These are phyloP conservation scores for Trichoderma arundinaceum DNA, from an alignment of 2,329 filamentous ascomycete species.

Conservation along the genomic window DNA sequence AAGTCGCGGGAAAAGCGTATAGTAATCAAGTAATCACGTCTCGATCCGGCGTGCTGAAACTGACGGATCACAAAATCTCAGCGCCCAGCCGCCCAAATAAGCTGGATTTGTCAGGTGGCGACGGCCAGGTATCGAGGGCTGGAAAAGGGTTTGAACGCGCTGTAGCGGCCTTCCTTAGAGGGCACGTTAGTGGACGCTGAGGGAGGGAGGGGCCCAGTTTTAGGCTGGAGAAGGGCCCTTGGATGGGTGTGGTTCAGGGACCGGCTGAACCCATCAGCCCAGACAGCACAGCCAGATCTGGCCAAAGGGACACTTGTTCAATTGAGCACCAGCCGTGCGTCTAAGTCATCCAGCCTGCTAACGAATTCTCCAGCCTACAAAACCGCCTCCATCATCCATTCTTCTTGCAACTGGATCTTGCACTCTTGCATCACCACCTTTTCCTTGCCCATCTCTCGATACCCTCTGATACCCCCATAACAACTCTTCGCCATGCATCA, in stretches of 20 bases:
- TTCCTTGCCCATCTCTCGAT: conserved; percentile 1
- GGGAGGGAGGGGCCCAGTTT: conserved; percentile 27
- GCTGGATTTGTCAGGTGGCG: conserved; percentile 28
- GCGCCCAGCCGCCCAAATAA: too few relatives aligned
- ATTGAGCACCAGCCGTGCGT: conserved; percentile 43
- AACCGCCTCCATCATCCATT: conserved; percentile 42
- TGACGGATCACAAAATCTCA: background rate
- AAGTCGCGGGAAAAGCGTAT: background rate
- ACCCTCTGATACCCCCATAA: conserved; percentile 25
- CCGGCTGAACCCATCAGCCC: conserved; percentile 2
- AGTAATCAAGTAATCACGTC: conserved; percentile 1
- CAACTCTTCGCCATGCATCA: conserved; percentile 52
- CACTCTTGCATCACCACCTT: conserved; percentile 33
- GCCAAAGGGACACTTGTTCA: conserved; percentile 54
- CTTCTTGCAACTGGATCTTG: conserved; percentile 36
- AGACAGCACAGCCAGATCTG: conserved; percentile 29
- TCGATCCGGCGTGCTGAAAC: background rate
- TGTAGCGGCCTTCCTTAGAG: conserved; percentile 21
- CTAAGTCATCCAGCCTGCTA: conserved; percentile 27
- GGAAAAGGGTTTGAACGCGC: conserved; percentile 2
- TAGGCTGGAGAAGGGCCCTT: conserved; percentile 8
- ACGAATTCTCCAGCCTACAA: conserved; percentile 41
- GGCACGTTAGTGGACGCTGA: conserved; percentile 23
- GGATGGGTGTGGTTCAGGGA: conserved; percentile 24
- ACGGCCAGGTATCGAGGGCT: background rate